These are phyloP conservation scores for Boletus patriciae DNA, from an alignment of 768 basidiomycete species.

Conservation along the genomic window DNA sequence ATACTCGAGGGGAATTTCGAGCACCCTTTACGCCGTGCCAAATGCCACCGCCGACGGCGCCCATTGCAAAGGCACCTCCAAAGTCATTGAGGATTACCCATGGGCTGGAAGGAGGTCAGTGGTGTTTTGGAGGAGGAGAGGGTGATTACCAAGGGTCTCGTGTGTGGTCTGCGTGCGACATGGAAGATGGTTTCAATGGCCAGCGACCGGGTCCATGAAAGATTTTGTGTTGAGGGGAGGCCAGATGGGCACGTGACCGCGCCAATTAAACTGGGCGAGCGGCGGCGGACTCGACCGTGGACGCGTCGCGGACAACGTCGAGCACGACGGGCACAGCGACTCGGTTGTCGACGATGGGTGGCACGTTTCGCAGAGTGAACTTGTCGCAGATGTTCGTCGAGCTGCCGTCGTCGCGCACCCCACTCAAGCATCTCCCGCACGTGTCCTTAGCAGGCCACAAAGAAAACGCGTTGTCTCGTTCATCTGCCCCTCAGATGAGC, in stretches of 20 bases:
- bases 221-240: conserved; percentile 37
- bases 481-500: conserved; percentile 30
- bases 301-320: conserved; percentile 25
- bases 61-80: conserved; percentile 97
- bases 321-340: conserved; percentile 19
- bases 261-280: conserved; percentile 26
- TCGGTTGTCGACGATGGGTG: conserved; percentile 17
- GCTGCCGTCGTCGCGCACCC: conserved; percentile 43
- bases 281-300: neutral
- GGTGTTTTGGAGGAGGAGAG: neutral
- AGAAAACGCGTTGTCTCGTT: conserved; percentile 46
- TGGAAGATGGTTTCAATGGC: conserved; percentile 28
- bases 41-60: conserved; percentile 94
- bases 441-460: conserved; percentile 39
- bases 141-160: conserved; percentile 80
- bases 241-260: conserved; percentile 31
- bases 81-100: conserved; percentile 99
- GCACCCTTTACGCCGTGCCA: conserved; percentile 99
- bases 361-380: conserved; percentile 20
- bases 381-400: conserved; percentile 57
- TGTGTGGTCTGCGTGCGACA: conserved; percentile 92
- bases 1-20: conserved; percentile 89
- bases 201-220: neutral
- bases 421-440: conserved; percentile 23
- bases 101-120: conserved; percentile 55